A percentile compares a stretch with the other conserved stretches of the same genome.
phyloP scores from a whole-genome alignment of 2,329 filamentous ascomycete species.

The Pestalotiopsis sp. region DNA sequence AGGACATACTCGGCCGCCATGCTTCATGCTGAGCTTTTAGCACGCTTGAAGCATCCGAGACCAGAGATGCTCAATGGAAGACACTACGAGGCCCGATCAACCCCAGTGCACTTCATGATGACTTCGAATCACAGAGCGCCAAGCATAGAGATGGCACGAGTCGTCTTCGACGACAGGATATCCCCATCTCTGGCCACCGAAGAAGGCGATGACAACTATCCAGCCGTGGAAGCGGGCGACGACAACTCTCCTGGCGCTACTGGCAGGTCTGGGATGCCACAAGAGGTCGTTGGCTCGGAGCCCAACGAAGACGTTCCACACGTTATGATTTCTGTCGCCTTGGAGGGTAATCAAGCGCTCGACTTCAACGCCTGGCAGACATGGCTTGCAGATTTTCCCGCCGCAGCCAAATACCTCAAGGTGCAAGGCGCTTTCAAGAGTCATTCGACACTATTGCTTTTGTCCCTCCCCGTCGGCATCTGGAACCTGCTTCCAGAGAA shows the following conservation, averaged over 20 bases:
- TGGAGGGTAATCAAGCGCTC: constrained; percentile 57
- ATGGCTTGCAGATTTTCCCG: constrained; percentile 56
- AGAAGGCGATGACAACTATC: constrained; percentile 18
- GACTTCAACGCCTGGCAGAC: constrained; percentile 61
- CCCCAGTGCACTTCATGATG: constrained; percentile 64
- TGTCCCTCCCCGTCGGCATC: constrained; percentile 59
- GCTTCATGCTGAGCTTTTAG: constrained; percentile 60
- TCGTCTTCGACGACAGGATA: constrained; percentile 32
- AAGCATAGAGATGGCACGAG: constrained; percentile 55
- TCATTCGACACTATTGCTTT: constrained; percentile 56
- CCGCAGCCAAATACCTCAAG: constrained; percentile 59
- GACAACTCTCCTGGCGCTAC: constrained; percentile 21
- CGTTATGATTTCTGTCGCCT: constrained; percentile 60
- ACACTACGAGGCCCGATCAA: constrained; percentile 57
- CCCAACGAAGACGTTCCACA: constrained; percentile 58
- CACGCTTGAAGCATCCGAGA: constrained; percentile 59
- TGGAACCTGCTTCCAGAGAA: constrained; percentile 62
- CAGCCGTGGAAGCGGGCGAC: constrained; percentile 20
- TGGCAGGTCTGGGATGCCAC: constrained; percentile 27
- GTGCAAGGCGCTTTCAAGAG: constrained; percentile 63
- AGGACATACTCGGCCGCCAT: constrained; percentile 59
- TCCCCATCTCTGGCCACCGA: constrained; percentile 38
- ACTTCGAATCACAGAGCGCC: constrained; percentile 59
- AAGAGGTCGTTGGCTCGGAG: constrained; percentile 35
- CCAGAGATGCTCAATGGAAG: constrained; percentile 59